A percentile compares a stretch with the other conserved stretches of the same genome.
Evolutionary conservation across 2,329 filamentous ascomycete genomes (phyloP).

Genomic region (Taxawa tesnikishii): DNA sequence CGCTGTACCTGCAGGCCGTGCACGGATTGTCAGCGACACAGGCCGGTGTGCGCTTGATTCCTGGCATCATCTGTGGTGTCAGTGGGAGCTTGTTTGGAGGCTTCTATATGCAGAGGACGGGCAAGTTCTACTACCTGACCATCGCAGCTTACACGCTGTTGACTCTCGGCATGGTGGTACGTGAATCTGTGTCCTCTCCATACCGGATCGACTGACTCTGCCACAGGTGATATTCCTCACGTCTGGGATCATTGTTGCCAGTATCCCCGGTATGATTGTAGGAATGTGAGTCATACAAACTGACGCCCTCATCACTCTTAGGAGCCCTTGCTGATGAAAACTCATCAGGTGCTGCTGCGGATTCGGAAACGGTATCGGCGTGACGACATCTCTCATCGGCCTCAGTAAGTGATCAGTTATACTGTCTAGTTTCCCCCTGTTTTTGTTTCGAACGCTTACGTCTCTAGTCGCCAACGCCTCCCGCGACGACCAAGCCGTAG

Average conservation of each 20-base stretch:
- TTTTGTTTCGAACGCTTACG: too few relatives aligned
- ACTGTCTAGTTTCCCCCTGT: too few relatives aligned
- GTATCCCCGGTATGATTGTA: conserved; percentile 39
- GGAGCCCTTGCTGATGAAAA: too few relatives aligned
- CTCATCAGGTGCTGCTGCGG: too few relatives aligned
- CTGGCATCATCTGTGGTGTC: conserved; percentile 51
- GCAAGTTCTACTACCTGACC: conserved; percentile 59
- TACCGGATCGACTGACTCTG: too few relatives aligned
- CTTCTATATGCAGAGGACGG: conserved; percentile 56
- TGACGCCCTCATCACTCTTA: too few relatives aligned
- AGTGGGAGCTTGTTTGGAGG: conserved; percentile 53
- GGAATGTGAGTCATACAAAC: conserved; percentile 48
- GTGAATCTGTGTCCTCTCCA: too few relatives aligned
- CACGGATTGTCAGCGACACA: conserved; percentile 50
- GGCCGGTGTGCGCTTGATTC: conserved; percentile 55
- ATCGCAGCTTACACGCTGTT: conserved; percentile 42
- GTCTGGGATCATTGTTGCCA: conserved; percentile 40
- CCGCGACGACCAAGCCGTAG: conserved; percentile 57
- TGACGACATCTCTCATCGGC: conserved; percentile 60
- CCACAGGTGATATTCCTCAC: conserved; percentile 46
- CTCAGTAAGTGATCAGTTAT: conserved; percentile 33
- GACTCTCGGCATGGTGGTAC: conserved; percentile 40
- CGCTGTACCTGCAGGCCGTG: conserved; percentile 66
- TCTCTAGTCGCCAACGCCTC: conserved; percentile 52
- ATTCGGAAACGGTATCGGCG: conserved; percentile 46